These are phyloP conservation scores for Phaffia australis DNA, from an alignment of 768 basidiomycete genomes.

Conservation along the genomic window DNA sequence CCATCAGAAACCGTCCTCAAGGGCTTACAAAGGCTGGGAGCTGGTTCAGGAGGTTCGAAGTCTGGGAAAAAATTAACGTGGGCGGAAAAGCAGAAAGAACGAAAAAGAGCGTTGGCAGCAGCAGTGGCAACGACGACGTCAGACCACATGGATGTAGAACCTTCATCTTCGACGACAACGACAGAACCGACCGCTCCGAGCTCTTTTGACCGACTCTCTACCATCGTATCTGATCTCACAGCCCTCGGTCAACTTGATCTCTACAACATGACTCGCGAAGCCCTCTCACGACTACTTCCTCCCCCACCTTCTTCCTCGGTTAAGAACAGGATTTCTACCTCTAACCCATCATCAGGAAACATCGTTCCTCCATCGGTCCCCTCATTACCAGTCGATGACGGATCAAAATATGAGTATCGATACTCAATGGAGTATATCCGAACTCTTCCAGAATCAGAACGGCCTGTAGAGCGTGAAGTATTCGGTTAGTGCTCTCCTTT, in stretches of 20 bases:
- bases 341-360: slow-evolving; percentile 11
- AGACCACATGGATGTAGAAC: slow-evolving; percentile 26
- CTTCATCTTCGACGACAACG: slow-evolving; percentile 23
- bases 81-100: background rate
- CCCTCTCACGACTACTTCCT: slow-evolving; percentile 38
- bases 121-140: slow-evolving; percentile 19
- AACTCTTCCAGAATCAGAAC: slow-evolving; percentile 33
- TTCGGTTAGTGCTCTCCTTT: slow-evolving; percentile 34
- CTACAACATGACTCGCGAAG: slow-evolving; percentile 37
- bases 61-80: too few relatives aligned
- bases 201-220: slow-evolving; percentile 37
- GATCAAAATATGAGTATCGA: slow-evolving; percentile 36
- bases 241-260: slow-evolving; percentile 38
- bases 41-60: too few relatives aligned
- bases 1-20: slow-evolving; percentile 43
- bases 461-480: slow-evolving; percentile 38
- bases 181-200: background rate
- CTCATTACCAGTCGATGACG: slow-evolving; percentile 25
- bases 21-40: slow-evolving; percentile 56
- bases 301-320: slow-evolving; percentile 5
- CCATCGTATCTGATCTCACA: slow-evolving; percentile 35
- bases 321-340: slow-evolving; percentile 4
- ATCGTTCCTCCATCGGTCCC: background rate
- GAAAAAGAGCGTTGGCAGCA: slow-evolving; percentile 22
- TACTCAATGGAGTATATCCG: slow-evolving; percentile 37